Evolutionary conservation across 1,139 yeast genomes (phyloP).

Genomic region (Nakaseomyces sp.): DNA sequence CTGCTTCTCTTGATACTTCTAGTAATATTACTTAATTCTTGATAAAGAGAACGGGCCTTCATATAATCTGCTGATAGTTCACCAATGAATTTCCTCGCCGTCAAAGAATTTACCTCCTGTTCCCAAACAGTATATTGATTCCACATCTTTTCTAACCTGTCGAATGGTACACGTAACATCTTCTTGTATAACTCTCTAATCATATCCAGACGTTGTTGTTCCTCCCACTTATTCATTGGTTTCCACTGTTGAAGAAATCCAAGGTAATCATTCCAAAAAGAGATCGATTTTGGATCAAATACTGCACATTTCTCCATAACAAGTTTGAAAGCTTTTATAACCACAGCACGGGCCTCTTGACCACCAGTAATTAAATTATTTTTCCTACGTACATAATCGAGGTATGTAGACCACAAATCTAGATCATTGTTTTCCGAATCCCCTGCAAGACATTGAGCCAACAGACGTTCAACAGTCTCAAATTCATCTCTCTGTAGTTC

Average conservation of each 20-base stretch:
- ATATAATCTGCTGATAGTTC: slow-evolving; percentile 82
- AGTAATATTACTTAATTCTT: slow-evolving; percentile 57
- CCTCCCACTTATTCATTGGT: slow-evolving; percentile 77
- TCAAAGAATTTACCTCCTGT: slow-evolving; percentile 59
- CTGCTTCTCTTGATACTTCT: slow-evolving; percentile 37
- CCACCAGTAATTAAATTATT: slow-evolving; percentile 79
- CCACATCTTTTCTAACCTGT: slow-evolving; percentile 74
- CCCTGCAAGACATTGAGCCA: slow-evolving; percentile 28
- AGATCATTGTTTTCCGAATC: slow-evolving; percentile 27
- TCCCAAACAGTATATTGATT: slow-evolving; percentile 75
- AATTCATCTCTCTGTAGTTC: slow-evolving; percentile 66
- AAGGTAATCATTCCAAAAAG: slow-evolving; percentile 75
- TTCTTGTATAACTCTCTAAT: slow-evolving; percentile 67
- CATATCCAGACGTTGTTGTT: slow-evolving; percentile 71
- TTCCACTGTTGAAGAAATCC: slow-evolving; percentile 74
- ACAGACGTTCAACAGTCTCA: slow-evolving; percentile 37
- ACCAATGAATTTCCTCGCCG: slow-evolving; percentile 78
- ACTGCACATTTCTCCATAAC: slow-evolving; percentile 69
- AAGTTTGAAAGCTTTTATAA: slow-evolving; percentile 76
- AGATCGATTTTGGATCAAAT: slow-evolving; percentile 62
- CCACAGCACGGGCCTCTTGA: slow-evolving; percentile 67
- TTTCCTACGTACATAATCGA: slow-evolving; percentile 69
- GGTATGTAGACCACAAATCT: slow-evolving; percentile 61
- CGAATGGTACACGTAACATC: slow-evolving; percentile 63
- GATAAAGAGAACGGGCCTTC: slow-evolving; percentile 75